A percentile compares a stretch with the other conserved stretches of the same genome.
Evolutionary conservation across 2,329 filamentous ascomycete species (phyloP).

Genomic region (Scortechinia acanthostroma): DNA sequence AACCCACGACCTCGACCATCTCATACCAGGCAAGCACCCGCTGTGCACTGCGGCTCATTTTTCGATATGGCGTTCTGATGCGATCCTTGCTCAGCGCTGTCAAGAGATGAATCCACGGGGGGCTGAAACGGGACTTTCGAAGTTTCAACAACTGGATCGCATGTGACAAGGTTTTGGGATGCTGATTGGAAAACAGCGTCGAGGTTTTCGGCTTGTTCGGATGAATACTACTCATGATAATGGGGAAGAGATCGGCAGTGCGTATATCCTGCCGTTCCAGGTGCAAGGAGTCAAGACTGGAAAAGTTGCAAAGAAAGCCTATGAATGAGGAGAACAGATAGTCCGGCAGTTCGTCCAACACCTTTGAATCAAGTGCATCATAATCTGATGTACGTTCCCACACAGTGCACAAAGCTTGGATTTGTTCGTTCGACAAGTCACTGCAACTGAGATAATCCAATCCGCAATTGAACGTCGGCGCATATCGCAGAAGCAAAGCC

Average conservation of each 20-base stretch:
- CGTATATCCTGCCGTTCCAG: constrained; percentile 7
- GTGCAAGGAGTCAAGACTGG: constrained; percentile 8
- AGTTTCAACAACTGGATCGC: constrained; percentile 21
- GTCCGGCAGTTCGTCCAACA: constrained; percentile 18
- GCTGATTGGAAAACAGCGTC: constrained; percentile 11
- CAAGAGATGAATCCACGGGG: constrained; percentile 25
- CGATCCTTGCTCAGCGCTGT: constrained; percentile 15
- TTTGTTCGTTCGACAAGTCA: constrained; percentile 18
- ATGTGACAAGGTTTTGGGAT: constrained; percentile 19
- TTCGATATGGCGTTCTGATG: constrained; percentile 6
- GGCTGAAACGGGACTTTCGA: constrained; percentile 15
- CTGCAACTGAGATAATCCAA: constrained; percentile 29
- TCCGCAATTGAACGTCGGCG: constrained; percentile 21
- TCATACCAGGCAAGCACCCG: constrained; percentile 11
- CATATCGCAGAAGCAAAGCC: not conserved
- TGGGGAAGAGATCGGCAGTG: constrained; percentile 15
- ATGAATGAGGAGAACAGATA: constrained; percentile 33
- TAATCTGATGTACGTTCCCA: constrained; percentile 8
- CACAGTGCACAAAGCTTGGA: constrained; percentile 12
- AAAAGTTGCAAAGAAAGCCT: constrained; percentile 23
- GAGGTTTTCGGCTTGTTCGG: constrained; percentile 4
- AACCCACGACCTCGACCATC: constrained; percentile 11
- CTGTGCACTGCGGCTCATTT: not conserved
- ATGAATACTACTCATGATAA: constrained; percentile 9
- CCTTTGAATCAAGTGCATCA: not conserved